Percentiles rank a stretch among this genome's conserved stretches.
Evolutionary conservation across 768 basidiomycete species (phyloP).

Genomic region (Paxillus ammoniavirescens): DNA sequence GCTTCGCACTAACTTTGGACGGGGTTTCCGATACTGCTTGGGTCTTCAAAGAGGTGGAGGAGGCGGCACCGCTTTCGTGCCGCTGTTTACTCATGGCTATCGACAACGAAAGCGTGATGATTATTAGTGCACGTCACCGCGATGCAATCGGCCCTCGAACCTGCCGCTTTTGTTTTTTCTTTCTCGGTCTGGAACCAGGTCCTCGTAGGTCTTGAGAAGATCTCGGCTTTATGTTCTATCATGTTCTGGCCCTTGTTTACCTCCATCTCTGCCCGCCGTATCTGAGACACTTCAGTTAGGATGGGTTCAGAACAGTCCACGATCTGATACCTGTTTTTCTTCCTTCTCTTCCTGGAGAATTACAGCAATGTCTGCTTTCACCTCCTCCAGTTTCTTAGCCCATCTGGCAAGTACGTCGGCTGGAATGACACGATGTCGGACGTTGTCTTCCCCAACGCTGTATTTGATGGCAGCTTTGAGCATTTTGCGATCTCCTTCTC

Average conservation of each 20-base stretch:
- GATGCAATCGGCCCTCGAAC: conserved; percentile 37
- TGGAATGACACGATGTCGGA: conserved; percentile 87
- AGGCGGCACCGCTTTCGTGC: conserved; percentile 58
- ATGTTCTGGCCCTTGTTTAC: conserved; percentile 93
- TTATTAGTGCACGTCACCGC: conserved; percentile 5
- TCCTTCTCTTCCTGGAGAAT: conserved; percentile 91
- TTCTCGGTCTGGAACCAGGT: conserved; percentile 97
- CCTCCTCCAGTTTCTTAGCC: conserved; percentile 59
- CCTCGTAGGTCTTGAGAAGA: conserved; percentile 87
- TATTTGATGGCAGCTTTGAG: conserved; percentile 95
- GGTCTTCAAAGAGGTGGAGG: conserved; percentile 38
- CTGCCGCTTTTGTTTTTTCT: conserved; percentile 79
- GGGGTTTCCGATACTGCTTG: conserved; percentile 29
- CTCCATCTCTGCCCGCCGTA: conserved; percentile 94
- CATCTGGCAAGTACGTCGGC: conserved; percentile 71
- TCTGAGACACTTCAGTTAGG: conserved; percentile 38
- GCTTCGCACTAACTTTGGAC: conserved; percentile 39
- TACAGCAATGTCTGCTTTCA: conserved; percentile 76
- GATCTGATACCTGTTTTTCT: conserved; percentile 74
- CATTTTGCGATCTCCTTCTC: conserved; percentile 94
- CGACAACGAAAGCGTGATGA: background rate
- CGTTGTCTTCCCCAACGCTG: conserved; percentile 70
- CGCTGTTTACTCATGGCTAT: conserved; percentile 74
- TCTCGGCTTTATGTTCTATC: conserved; percentile 90
- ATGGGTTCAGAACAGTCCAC: background rate